These are phyloP conservation scores for Clonostachys rhizophaga DNA, from an alignment of 2,329 filamentous ascomycete species.

Conservation along the genomic window DNA sequence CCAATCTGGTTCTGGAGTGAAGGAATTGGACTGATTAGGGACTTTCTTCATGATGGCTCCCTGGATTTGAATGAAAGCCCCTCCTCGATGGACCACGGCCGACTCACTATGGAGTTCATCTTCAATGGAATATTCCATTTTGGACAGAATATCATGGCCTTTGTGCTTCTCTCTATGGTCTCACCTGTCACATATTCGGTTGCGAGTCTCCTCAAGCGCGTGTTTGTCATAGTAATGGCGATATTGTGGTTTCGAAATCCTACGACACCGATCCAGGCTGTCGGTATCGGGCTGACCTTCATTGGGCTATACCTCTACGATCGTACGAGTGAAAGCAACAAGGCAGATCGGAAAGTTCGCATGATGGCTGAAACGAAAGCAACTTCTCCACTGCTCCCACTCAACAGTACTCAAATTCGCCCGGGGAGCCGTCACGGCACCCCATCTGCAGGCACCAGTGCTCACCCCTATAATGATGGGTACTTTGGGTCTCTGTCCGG, in stretches of 20 bases:
- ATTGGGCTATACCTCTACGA: conserved; percentile 94
- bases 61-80: conserved; percentile 56
- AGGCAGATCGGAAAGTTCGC: conserved; percentile 77
- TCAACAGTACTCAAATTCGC: conserved; percentile 37
- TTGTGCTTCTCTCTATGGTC: conserved; percentile 85
- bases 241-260: conserved; percentile 95
- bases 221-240: conserved; percentile 92
- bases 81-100: conserved; percentile 71
- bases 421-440: conserved; percentile 19
- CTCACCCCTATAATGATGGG: conserved; percentile 40
- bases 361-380: conserved; percentile 42
- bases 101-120: conserved; percentile 76
- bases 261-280: conserved; percentile 76
- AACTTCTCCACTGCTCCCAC: conserved; percentile 57
- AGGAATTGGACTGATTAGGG: conserved; percentile 70
- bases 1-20: conserved; percentile 95
- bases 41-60: conserved; percentile 77
- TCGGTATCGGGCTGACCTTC: conserved; percentile 86
- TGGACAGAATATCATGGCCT: conserved; percentile 91
- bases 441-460: conserved; percentile 16
- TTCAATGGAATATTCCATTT: conserved; percentile 99
- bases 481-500: conserved; percentile 28
- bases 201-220: conserved; percentile 91
- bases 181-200: conserved; percentile 97
- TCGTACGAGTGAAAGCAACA: conserved; percentile 81